These are phyloP conservation scores for Magnusiomyces tetraspermus DNA, from an alignment of 1,139 yeast species.

Conservation along the genomic window DNA sequence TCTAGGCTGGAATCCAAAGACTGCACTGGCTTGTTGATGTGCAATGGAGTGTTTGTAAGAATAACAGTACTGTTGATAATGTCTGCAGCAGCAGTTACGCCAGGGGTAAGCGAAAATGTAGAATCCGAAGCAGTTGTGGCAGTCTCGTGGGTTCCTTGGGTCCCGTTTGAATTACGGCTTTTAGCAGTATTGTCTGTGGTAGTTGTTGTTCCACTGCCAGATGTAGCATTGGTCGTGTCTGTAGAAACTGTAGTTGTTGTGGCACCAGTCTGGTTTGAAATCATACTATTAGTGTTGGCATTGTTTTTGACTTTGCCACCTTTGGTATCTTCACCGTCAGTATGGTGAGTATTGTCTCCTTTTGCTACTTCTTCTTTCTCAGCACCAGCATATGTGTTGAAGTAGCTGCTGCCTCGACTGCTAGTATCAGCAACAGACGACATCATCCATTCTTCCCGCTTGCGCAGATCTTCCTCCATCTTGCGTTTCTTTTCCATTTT, in stretches of 20 bases:
- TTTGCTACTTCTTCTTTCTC: background rate
- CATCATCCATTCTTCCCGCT: slow-evolving; percentile 1
- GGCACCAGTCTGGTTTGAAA: background rate
- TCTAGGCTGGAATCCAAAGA: too few relatives aligned
- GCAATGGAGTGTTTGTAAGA: too few relatives aligned
- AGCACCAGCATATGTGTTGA: background rate
- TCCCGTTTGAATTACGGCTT: background rate
- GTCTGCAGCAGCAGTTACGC: too few relatives aligned
- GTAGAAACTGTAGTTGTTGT: slow-evolving; percentile 10
- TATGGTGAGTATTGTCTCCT: background rate
- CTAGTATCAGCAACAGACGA: background rate
- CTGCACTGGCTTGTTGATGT: too few relatives aligned
- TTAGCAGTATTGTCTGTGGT: background rate
- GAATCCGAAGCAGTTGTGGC: background rate
- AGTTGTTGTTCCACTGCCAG: background rate
- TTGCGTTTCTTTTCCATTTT: background rate
- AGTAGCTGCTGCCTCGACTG: background rate
- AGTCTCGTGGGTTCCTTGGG: too few relatives aligned
- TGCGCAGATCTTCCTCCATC: background rate
- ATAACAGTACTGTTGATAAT: too few relatives aligned
- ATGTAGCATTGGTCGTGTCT: background rate
- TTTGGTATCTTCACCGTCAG: background rate
- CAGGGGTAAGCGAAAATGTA: too few relatives aligned
- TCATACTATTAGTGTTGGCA: background rate
- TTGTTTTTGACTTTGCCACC: background rate